A percentile compares a stretch with the other conserved stretches of the same genome.
These are phyloP conservation scores for Malassezia equina DNA, from an alignment of 1,284 basidiomycete genomes.

Conservation along the genomic window DNA sequence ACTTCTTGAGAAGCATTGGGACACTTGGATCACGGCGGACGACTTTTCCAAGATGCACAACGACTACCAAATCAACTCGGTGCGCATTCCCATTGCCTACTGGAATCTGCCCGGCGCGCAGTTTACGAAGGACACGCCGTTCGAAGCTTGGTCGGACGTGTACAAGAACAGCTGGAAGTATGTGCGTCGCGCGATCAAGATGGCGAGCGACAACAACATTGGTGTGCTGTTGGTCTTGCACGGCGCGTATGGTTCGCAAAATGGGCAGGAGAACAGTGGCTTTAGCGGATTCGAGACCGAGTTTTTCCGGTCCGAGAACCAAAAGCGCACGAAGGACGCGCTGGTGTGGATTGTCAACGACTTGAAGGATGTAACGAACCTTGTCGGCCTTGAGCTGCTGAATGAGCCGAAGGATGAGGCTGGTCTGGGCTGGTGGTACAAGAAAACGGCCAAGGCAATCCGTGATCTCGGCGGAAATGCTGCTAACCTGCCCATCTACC, in stretches of 20 bases:
- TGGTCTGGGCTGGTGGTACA: constrained; percentile 40
- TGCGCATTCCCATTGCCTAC: constrained; percentile 47
- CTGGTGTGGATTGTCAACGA: constrained; percentile 57
- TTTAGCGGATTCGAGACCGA: constrained; percentile 57
- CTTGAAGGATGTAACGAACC: constrained; percentile 60
- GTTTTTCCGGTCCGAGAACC: constrained; percentile 53
- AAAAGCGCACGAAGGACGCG: constrained; percentile 57
- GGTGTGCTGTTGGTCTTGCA: constrained; percentile 67
- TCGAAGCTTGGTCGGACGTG: constrained; percentile 56
- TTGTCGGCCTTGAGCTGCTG: constrained; percentile 63
- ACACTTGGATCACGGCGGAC: constrained; percentile 59
- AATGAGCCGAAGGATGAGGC: constrained; percentile 57
- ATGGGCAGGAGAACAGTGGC: constrained; percentile 61
- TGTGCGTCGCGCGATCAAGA: constrained; percentile 59
- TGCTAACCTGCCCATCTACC: constrained; percentile 58
- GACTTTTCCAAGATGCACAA: constrained; percentile 48
- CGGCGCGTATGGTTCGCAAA: constrained; percentile 60
- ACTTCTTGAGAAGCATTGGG: constrained; percentile 63
- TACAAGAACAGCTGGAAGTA: constrained; percentile 59
- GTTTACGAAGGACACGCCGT: constrained; percentile 54
- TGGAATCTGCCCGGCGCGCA: constrained; percentile 48
- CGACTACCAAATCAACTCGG: constrained; percentile 46
- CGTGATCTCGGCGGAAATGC: constrained; percentile 53
- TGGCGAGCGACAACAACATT: constrained; percentile 58
- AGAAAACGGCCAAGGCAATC: constrained; percentile 54